phyloP scores from a whole-genome alignment of 2,329 filamentous ascomycete species.

The Seiridium cupressi region DNA sequence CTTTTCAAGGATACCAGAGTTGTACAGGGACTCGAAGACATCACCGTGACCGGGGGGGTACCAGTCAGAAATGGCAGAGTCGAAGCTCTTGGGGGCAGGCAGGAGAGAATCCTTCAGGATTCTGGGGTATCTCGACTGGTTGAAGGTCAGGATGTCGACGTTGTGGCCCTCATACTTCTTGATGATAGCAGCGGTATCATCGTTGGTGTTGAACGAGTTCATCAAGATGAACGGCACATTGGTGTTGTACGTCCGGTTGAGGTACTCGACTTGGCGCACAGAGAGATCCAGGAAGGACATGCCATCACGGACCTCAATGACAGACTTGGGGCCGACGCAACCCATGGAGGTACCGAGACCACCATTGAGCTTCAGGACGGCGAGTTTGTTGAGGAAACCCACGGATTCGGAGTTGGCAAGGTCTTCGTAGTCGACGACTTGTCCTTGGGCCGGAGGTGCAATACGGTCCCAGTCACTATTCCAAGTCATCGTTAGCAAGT shows the following conservation, averaged over 20 bases:
- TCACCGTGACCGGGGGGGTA: conserved; percentile 99
- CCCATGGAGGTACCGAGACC: conserved; percentile 99
- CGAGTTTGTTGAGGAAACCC: conserved; percentile 93
- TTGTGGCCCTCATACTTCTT: conserved; percentile 99
- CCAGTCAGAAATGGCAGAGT: conserved; percentile 92
- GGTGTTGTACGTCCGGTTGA: conserved; percentile 96
- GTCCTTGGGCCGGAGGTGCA: conserved; percentile 84
- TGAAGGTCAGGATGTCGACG: conserved; percentile 99
- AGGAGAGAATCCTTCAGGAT: conserved; percentile 98
- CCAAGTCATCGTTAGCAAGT: neutral
- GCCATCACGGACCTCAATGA: conserved; percentile 98
- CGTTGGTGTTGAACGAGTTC: conserved; percentile 99
- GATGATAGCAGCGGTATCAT: conserved; percentile 97
- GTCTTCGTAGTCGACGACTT: conserved; percentile 93
- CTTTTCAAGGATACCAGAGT: conserved; percentile 96
- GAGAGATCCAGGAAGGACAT: conserved; percentile 99
- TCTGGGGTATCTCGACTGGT: conserved; percentile 97
- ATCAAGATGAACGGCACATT: conserved; percentile 98
- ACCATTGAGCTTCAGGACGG: conserved; percentile 98
- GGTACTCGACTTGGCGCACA: conserved; percentile 97
- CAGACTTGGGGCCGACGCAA: conserved; percentile 97
- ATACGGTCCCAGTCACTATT: conserved; percentile 93
- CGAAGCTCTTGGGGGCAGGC: conserved; percentile 84
- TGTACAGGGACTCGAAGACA: conserved; percentile 99
- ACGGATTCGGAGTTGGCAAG: conserved; percentile 88